Conservation (phyloP, 345 rosid species). For the Eucalyptus curtisii region DNA sequence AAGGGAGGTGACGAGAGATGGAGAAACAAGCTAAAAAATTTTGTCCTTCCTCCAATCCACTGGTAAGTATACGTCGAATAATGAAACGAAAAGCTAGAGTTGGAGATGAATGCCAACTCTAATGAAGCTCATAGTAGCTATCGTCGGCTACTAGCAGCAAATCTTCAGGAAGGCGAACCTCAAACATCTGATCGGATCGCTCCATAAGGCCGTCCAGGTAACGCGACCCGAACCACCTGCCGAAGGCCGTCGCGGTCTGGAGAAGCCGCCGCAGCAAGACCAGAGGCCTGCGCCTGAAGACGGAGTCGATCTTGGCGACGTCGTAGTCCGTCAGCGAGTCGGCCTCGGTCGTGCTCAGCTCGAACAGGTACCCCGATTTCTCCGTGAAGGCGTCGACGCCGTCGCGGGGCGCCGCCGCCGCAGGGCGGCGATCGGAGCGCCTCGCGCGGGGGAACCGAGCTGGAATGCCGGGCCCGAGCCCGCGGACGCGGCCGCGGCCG, state of each 20-base stretch:
- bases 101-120: background rate
- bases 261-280: constrained; percentile 56
- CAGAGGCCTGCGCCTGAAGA: constrained; percentile 62
- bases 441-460: background rate
- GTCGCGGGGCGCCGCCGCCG: constrained; percentile 1
- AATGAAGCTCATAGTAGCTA: background rate
- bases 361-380: constrained; percentile 80
- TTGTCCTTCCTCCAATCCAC: background rate
- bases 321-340: constrained; percentile 50
- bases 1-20: background rate
- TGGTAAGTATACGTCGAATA: background rate
- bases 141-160: background rate
- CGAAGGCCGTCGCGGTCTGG: constrained; percentile 62
- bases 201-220: constrained; percentile 46
- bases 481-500: background rate
- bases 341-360: constrained; percentile 47
- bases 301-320: constrained; percentile 22
- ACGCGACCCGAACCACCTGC: constrained; percentile 66
- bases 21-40: background rate
- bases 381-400: constrained; percentile 63
- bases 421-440: background rate
- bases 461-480: background rate
- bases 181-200: constrained; percentile 64
- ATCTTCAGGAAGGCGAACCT: constrained; percentile 19
- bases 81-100: background rate